Evolutionary conservation across 1,139 yeast species (phyloP).

Genomic region (Barnettozyma hawaiiensis): DNA sequence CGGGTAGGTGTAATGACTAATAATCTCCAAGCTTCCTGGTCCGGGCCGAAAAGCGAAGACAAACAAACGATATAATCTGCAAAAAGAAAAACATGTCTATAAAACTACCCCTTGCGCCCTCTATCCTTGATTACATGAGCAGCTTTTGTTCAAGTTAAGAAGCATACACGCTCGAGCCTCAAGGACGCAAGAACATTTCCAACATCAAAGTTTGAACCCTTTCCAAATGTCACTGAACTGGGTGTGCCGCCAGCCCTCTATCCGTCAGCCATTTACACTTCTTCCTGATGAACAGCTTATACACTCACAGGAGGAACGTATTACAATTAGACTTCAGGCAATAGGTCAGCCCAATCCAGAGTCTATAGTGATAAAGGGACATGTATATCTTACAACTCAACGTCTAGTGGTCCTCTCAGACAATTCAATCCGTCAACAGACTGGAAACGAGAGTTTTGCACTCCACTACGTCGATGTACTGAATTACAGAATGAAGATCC

Average conservation of each 20-base stretch:
- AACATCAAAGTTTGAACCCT: neutral
- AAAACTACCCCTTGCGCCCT: neutral
- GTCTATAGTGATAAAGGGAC: conserved; percentile 28
- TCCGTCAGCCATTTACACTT: conserved; percentile 24
- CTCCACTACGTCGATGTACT: conserved; percentile 25
- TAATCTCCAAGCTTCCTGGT: too few species aligned
- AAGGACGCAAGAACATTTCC: neutral
- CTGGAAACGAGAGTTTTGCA: conserved; percentile 27
- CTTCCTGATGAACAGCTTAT: conserved; percentile 19
- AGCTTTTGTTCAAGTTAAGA: neutral
- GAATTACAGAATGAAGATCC: conserved; percentile 38
- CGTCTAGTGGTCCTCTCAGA: conserved; percentile 31
- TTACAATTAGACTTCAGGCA: conserved; percentile 18
- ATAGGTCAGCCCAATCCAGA: conserved; percentile 21
- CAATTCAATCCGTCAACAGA: neutral
- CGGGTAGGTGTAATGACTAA: too few species aligned
- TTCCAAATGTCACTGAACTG: conserved; percentile 26
- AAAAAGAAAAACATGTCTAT: neutral
- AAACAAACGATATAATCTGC: too few species aligned
- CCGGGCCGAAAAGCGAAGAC: neutral
- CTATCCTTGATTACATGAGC: neutral
- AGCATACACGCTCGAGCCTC: neutral
- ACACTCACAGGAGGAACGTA: conserved; percentile 18
- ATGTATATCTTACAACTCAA: conserved; percentile 29
- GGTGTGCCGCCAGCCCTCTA: conserved; percentile 16